Base-by-base conservation (phyloP, 345 rosid genomes). In the Eucalyptus leucophloia region DNA sequence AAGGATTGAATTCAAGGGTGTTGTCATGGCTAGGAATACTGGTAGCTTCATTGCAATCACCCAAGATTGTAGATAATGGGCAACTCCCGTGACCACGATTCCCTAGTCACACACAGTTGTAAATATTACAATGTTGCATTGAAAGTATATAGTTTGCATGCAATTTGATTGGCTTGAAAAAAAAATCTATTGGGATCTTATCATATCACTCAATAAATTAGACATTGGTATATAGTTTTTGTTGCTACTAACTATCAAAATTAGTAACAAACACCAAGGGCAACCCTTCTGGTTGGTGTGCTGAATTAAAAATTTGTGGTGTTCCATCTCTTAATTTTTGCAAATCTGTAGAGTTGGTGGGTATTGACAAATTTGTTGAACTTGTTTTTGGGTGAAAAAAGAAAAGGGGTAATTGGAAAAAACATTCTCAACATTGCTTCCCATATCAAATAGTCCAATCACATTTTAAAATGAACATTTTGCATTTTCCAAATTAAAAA, bases 51-150 rank as follows among this genome's bases (percentile, higher is more conserved):
- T 95, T 92, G 95, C 97, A 82, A 97, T 92, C 67, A 97, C 94
- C 98, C 97, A 97, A 53, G 98, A 93, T 93, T 96, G 98, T 34
- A 97, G 86, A 91, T 96, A 97, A 90, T 91, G 95, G 40, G 99
- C 91, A 24, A 95, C 90, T 6, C 98, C 98, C 4, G 96, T 96
- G 90, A 97, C 99, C 90, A 95, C 89, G 62, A 95, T 88, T 53
- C 99, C 99, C 97, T 97, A 92, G 86, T 50, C 44, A 24, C 6
- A 28, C 40, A 82, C 7, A 34, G 12, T 72, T 19, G 24, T 37
- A 72, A 72, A 72, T 37, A 72, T 45, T 34, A 34, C 19, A 37
- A 18, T 18, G 82, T 1, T 19, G 8, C 23, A 72, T 19, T 3
- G 14, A 72, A 34, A 34, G 26, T 72, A 72, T 34, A 72, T 4